These are phyloP conservation scores for Fusarium acutatum DNA, from an alignment of 2,329 filamentous ascomycete species.

Conservation along the genomic window DNA sequence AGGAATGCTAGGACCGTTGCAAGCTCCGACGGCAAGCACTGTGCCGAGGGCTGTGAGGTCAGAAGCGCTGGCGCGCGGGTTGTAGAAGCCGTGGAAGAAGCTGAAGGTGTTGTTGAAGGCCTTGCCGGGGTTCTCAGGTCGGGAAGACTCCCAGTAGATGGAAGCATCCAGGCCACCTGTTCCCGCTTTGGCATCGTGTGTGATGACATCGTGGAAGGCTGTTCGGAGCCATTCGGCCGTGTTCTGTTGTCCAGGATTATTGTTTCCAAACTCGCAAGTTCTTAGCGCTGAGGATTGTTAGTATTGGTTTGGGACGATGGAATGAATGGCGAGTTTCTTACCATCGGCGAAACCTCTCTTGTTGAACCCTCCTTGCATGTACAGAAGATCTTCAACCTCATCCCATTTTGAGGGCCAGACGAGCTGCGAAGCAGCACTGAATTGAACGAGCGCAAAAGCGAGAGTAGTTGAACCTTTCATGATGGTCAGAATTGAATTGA, in stretches of 20 bases:
- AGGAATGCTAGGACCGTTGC: constrained; percentile 34
- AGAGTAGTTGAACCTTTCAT: constrained; percentile 15
- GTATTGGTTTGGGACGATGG: background rate
- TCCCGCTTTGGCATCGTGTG: constrained; percentile 24
- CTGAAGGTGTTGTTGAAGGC: constrained; percentile 43
- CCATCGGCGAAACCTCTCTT: constrained; percentile 8
- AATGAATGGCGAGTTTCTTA: background rate
- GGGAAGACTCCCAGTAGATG: constrained; percentile 37
- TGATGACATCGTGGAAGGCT: constrained; percentile 41
- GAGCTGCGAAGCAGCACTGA: constrained; percentile 4
- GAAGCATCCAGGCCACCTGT: constrained; percentile 40
- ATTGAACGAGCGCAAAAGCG: background rate
- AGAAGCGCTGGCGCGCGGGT: constrained; percentile 19
- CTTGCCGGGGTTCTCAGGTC: constrained; percentile 31
- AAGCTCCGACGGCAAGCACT: constrained; percentile 53
- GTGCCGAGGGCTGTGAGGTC: constrained; percentile 47
- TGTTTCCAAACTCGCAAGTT: constrained; percentile 29
- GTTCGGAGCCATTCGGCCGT: constrained; percentile 41
- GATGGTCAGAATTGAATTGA: background rate
- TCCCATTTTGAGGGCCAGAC: constrained; percentile 33
- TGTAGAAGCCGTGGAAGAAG: constrained; percentile 43
- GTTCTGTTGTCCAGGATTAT: constrained; percentile 28
- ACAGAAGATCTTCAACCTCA: constrained; percentile 25
- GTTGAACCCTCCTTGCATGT: constrained; percentile 7
- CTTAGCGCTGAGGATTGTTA: constrained; percentile 13